Evolutionary conservation across 352 stramenopile species (phyloP), one percentile per base, ranked within the genome.

Genomic region (Phytophthora idaei): DNA sequence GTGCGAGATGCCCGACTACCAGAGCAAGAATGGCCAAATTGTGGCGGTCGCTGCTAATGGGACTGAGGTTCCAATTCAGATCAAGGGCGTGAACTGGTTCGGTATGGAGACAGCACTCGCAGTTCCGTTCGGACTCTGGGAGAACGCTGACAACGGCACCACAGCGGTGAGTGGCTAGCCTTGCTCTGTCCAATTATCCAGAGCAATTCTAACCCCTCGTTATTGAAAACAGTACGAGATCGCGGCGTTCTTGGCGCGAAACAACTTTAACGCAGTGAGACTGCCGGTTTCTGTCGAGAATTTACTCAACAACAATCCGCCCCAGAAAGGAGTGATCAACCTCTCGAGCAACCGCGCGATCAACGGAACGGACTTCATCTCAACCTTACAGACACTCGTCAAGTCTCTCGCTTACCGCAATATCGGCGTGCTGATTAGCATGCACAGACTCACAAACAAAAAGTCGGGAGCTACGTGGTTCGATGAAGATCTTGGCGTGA

Each of bases 261-360:
- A 94, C 76, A 92, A 93, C n/a, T 94, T 94, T 41, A 94, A 94
- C 34, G 82, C 80, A 17, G 83, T 94, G 21, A 77, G 87, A 2
- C 45, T 94, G 2, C 84, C 87, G 2, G 36, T 94, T 14, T 92
- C 76, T 9, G 57, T 93, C 7, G 79, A 93, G 46, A 90, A 90
- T 59, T 63, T 94, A 4, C 54, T 90, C 4, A 77, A 83, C 36
- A 91, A 94, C 73, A 90, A 65, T 32, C 56, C 78, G 11, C 87
- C 87, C 0, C 70, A 77, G 21, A 74, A 78, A 5, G 80, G 73
- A 4, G 64, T 93, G n/a, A 79, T 94, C 61, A 94, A 94, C 52
- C 61, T 80, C 34, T 64, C 73, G 3, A 85, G 68, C 48, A 94
- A 94, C 69, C 81, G 87, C 27, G 87, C 87, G 6, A 76, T 94